Evolutionary conservation across 108 stramenopile genomes (phyloP), one percentile per base, ranked within the genome.

Genomic region (Cyclotella baltica): DNA sequence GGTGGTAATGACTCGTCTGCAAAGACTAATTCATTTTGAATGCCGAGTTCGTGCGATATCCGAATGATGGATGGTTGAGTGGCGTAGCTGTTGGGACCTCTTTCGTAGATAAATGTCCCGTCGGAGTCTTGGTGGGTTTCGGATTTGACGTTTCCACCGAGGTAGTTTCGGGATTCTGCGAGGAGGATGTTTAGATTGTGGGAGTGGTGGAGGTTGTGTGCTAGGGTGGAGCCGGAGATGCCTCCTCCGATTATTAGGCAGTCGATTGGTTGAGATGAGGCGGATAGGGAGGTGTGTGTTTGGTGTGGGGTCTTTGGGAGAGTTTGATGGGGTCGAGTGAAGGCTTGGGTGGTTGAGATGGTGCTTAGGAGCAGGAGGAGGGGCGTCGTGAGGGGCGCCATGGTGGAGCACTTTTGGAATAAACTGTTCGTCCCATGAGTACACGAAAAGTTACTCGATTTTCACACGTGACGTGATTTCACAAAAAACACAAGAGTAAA

Each of bases 121-220:
- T 96, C 96, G 1, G 88, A 73, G 28, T 86, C 88, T 20, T 58
- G 64, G 29, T 87, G 78, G 3, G 11, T 22, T 34, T 78, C 73
- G 28, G 93, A 93, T 56, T 89, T 94, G 46, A 98, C 93, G 87
- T 98, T 98, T 51, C 98, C 98, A 0, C 98, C 98, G 34, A 98
- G 81, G 57, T 90, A 89, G 52, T 91, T 84, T 5, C 88, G 81
- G 23, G 87, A 80, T 88, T 98, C 97, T 4, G 94, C 80, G 56
- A 99, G 75, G 57, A 97, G 64, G 29, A 94, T 73, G 63, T 91
- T 71, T 20, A 88, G 50, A 43, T 72, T 72, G 62, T n/a, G n/a
- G n/a, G 86, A 65, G 27, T 76, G 72, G 63, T 90, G 50, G 0
- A 97, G 88, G 80, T 99, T 96, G 81, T 96, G 93, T 15, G 96